Conservation (phyloP, 1,284 basidiomycete species). For the Lignosus rhinocerotis region DNA sequence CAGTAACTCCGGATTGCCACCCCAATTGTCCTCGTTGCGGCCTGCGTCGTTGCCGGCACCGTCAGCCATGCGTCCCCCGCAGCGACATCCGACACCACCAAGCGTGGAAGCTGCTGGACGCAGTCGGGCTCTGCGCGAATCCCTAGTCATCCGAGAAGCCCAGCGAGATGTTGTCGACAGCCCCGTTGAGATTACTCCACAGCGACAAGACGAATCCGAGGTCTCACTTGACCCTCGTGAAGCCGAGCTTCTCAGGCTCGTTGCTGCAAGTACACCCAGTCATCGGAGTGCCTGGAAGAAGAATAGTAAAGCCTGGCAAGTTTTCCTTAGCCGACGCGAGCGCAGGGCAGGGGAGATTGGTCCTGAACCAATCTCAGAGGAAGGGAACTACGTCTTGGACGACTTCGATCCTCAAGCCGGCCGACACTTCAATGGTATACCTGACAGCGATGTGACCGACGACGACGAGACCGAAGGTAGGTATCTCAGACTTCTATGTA, state of each 20-base stretch:
- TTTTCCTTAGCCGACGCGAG: slow-evolving; percentile 51
- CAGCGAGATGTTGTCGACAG: slow-evolving; percentile 10
- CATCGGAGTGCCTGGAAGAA: slow-evolving; percentile 70
- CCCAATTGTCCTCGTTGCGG: slow-evolving; percentile 59
- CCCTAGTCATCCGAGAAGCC: slow-evolving; percentile 14
- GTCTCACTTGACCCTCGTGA: slow-evolving; percentile 45
- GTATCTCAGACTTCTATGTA: not conserved
- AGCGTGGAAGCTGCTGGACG: slow-evolving; percentile 22
- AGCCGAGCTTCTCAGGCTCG: slow-evolving; percentile 55
- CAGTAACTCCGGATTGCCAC: slow-evolving; percentile 46
- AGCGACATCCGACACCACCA: slow-evolving; percentile 11
- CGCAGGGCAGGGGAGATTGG: slow-evolving; percentile 34
- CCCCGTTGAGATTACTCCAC: slow-evolving; percentile 10
- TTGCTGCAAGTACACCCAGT: slow-evolving; percentile 68
- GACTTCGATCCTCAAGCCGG: slow-evolving; percentile 14
- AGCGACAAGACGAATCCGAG: slow-evolving; percentile 1
- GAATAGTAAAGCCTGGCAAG: slow-evolving; percentile 62
- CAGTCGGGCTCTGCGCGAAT: slow-evolving; percentile 24
- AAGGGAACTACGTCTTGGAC: slow-evolving; percentile 34
- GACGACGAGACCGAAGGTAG: slow-evolving; percentile 25
- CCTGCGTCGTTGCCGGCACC: slow-evolving; percentile 67
- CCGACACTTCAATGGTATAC: slow-evolving; percentile 27
- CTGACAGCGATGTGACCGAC: slow-evolving; percentile 33
- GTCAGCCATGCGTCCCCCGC: slow-evolving; percentile 36
- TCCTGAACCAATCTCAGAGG: slow-evolving; percentile 46